Base-by-base conservation (phyloP, 805 yeast genomes). In the Torulaspora delbrueckii region DNA sequence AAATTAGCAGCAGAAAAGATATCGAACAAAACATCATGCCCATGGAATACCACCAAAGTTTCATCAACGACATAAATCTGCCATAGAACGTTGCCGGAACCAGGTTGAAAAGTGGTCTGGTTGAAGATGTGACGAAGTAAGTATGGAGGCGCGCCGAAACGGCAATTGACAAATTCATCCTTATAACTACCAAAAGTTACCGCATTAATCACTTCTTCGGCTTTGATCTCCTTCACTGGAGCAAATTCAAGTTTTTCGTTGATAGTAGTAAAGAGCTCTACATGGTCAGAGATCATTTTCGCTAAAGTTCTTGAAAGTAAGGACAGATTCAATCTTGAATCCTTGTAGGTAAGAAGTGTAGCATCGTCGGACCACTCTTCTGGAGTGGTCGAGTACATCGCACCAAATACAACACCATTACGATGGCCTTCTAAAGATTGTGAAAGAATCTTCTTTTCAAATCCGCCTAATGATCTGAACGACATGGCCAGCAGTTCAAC, bases 21-120 rank as follows among this genome's bases (percentile, higher is more conserved):
- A 44, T 63, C 67, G 52, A 63, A 63, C 25, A 63, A 43, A 3
- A 51, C 51, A 37, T 62, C 66, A 37, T 59, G 61, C 3, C 66
- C 66, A 51, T 63, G 65, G 30, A 63, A 62, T 4, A 60, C 46
- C 3, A 62, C 40, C 40, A 57, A 37, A 3, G 57, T 48, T 32
- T 58, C 62, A 45, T 62, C 62, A 7, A 62, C 52, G 1, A 62
- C 41, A 42, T 45, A 59, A 8, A 63, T 27, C 27, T 48, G 47
- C 67, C 67, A 63, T 24, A 63, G 42, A 9, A 64, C 64, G 27
- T 45, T 43, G 5, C 48, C 44, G 9, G 46, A 43, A 10, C 58
- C 60, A 1, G 58, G 48, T 6, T 50, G 42, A 46, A 60, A 63
- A 3, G 39, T 44, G 12, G 54, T 38, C 23, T 57, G 55, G 39